phyloP scores from a whole-genome alignment of 768 basidiomycete species.

The Kwoniella heveanensis region DNA sequence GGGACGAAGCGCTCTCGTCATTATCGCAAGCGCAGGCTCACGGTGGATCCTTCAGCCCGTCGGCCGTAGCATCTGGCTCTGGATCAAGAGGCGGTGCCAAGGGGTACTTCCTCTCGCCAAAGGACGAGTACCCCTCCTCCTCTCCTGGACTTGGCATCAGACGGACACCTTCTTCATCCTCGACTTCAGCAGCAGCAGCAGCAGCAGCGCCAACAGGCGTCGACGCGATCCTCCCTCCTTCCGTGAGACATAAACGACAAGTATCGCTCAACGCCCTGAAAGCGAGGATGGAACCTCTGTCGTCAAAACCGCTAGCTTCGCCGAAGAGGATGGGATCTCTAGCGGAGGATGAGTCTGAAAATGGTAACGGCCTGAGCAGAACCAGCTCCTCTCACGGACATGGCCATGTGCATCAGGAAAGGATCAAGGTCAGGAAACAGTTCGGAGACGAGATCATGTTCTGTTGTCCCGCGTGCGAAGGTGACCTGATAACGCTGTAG shows the following conservation, averaged over 20 bases:
- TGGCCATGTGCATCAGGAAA: not conserved
- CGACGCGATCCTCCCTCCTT: constrained; percentile 47
- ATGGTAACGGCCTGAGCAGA: constrained; percentile 7
- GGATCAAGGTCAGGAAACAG: constrained; percentile 25
- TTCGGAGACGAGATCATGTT: constrained; percentile 55
- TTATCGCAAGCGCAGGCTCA: not conserved
- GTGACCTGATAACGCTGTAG: constrained; percentile 51
- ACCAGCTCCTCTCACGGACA: not conserved
- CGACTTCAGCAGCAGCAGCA: not conserved
- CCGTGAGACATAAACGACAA: constrained; percentile 53
- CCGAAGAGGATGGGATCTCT: constrained; percentile 1
- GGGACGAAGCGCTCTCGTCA: constrained; percentile 20
- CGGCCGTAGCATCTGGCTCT: not conserved
- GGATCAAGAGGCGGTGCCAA: constrained; percentile 12
- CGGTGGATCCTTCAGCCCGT: not conserved
- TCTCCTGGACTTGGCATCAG: not conserved
- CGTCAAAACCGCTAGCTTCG: constrained; percentile 9
- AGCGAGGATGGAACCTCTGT: constrained; percentile 47
- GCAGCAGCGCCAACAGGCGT: constrained; percentile 18
- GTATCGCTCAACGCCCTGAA: constrained; percentile 50
- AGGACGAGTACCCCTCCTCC: constrained; percentile 14
- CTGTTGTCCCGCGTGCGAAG: constrained; percentile 53
- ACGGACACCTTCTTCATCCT: not conserved
- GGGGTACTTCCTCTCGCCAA: constrained; percentile 28
- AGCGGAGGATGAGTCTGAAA: not conserved